Evolutionary conservation across 352 stramenopile species (phyloP).

Genomic region (Globisporangium echinulatum): DNA sequence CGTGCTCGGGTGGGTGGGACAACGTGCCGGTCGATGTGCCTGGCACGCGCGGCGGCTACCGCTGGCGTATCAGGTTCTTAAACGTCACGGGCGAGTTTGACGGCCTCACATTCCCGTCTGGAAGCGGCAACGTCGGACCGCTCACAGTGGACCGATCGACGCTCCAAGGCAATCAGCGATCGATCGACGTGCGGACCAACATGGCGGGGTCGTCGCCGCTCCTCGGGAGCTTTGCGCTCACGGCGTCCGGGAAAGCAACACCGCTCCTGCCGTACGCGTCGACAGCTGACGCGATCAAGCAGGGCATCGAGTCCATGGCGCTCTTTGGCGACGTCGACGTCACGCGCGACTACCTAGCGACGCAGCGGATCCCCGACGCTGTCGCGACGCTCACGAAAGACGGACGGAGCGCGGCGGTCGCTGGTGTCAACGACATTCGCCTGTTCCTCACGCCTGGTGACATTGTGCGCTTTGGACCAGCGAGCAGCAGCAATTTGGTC

Average conservation of each 20-base stretch:
- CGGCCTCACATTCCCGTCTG: slow-evolving; percentile 66
- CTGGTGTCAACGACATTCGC: slow-evolving; percentile 48
- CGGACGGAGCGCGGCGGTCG: slow-evolving; percentile 33
- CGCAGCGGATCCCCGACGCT: slow-evolving; percentile 49
- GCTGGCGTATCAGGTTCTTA: slow-evolving; percentile 71
- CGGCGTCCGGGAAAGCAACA: slow-evolving; percentile 28
- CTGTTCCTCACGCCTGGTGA: slow-evolving; percentile 61
- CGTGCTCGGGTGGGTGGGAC: slow-evolving; percentile 90
- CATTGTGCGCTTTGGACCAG: slow-evolving; percentile 54
- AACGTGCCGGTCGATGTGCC: slow-evolving; percentile 59
- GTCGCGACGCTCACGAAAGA: slow-evolving; percentile 52
- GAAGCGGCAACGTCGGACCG: slow-evolving; percentile 69
- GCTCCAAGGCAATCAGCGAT: slow-evolving; percentile 35
- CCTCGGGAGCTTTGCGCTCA: slow-evolving; percentile 45
- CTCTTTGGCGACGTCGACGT: slow-evolving; percentile 73
- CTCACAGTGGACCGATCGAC: slow-evolving; percentile 30
- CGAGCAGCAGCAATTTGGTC: slow-evolving; percentile 26
- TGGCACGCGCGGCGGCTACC: slow-evolving; percentile 78
- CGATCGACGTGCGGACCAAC: slow-evolving; percentile 53
- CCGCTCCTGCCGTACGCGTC: slow-evolving; percentile 50
- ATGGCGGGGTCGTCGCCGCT: slow-evolving; percentile 41
- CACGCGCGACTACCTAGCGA: slow-evolving; percentile 38
- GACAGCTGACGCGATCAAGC: slow-evolving; percentile 50
- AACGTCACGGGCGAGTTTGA: slow-evolving; percentile 65
- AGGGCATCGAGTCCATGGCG: slow-evolving; percentile 71